Percentiles rank a stretch among this genome's conserved stretches.
Conservation (phyloP, 805 yeast genomes). For the Sugiyamaella mastotermitis region DNA sequence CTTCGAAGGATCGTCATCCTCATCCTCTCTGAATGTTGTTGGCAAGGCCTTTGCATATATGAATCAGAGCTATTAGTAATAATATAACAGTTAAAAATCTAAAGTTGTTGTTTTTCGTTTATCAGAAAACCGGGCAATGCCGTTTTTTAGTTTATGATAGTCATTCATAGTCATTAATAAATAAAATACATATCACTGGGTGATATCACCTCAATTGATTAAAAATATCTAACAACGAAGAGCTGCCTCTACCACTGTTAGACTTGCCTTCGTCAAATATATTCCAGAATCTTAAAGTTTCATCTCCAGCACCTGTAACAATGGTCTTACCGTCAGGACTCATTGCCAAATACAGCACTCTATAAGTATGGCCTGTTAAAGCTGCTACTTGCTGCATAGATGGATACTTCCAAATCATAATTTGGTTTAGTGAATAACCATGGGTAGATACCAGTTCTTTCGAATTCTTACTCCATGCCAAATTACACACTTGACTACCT, state of each 20-base stretch:
- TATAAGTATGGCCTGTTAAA: conserved; percentile 86
- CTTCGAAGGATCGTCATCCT: too few relatives aligned
- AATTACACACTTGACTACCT: conserved; percentile 93
- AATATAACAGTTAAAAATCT: too few relatives aligned
- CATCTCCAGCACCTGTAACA: conserved; percentile 98
- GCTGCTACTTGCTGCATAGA: conserved; percentile 90
- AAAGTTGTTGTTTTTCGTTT: too few relatives aligned
- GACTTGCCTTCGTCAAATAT: conserved; percentile 60
- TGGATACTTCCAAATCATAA: conserved; percentile 91
- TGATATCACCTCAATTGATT: conserved; percentile 19
- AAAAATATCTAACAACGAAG: conserved; percentile 17
- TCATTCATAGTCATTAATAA: conserved; percentile 1
- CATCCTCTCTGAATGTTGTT: too few relatives aligned
- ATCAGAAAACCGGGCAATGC: too few relatives aligned
- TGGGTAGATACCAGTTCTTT: conserved; percentile 92
- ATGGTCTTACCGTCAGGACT: conserved; percentile 96
- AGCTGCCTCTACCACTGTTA: conserved; percentile 1
- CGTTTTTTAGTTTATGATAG: background rate
- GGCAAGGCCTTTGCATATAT: too few relatives aligned
- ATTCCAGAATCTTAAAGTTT: conserved; percentile 92
- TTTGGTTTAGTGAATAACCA: conserved; percentile 86
- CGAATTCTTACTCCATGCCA: conserved; percentile 87
- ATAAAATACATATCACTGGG: too few relatives aligned
- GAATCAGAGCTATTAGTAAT: too few relatives aligned
- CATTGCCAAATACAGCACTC: conserved; percentile 83